phyloP scores from a whole-genome alignment of 306 rosid genomes.

The Inga laurina region DNA sequence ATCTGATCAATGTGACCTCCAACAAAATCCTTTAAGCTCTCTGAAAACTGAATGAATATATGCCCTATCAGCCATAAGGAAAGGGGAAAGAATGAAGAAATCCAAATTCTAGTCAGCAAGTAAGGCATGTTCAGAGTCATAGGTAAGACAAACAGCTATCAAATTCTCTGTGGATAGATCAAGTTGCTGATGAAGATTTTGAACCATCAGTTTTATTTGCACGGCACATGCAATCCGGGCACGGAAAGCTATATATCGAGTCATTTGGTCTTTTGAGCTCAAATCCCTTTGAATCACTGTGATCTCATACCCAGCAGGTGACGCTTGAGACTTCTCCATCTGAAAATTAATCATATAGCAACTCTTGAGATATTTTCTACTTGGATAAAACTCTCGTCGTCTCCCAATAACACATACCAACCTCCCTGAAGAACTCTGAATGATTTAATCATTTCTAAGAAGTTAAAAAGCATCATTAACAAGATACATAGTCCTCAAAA shows the following conservation, averaged over 20 bases:
- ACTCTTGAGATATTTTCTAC: conserved; percentile 17
- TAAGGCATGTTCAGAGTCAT: conserved; percentile 51
- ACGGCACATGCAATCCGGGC: conserved; percentile 99
- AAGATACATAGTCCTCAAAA: background rate
- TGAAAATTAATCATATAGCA: conserved; percentile 38
- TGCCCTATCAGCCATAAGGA: conserved; percentile 53
- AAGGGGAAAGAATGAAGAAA: conserved; percentile 66
- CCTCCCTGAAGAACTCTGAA: conserved; percentile 9
- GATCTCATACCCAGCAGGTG: conserved; percentile 79
- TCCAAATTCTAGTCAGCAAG: conserved; percentile 55
- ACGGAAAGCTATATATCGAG: conserved; percentile 90
- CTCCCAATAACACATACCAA: no score
- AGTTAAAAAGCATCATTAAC: conserved; percentile 11
- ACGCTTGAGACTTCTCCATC: conserved; percentile 92
- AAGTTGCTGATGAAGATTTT: conserved; percentile 51
- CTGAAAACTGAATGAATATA: conserved; percentile 40
- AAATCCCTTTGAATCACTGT: conserved; percentile 86
- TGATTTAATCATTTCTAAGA: conserved; percentile 12
- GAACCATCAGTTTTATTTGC: conserved; percentile 63
- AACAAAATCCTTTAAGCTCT: conserved; percentile 52
- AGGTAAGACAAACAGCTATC: conserved; percentile 45
- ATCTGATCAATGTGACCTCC: conserved; percentile 53
- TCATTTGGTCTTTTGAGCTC: conserved; percentile 90
- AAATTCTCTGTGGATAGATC: conserved; percentile 44
- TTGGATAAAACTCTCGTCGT: background rate